phyloP scores from a whole-genome alignment of 805 yeast genomes.

The Wickerhamomyces rabaulensis region DNA sequence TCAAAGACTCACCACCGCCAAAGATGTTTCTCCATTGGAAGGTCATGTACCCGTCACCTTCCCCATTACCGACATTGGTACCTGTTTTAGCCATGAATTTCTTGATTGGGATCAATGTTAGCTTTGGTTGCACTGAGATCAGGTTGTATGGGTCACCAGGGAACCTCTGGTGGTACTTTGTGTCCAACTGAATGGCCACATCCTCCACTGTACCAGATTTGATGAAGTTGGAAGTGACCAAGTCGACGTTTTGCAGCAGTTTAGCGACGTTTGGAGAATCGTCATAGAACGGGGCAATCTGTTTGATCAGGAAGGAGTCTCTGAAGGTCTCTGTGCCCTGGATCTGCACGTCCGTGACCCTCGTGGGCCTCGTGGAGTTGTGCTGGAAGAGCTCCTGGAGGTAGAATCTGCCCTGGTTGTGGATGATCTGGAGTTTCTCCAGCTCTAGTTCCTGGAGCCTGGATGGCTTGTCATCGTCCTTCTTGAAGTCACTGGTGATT shows the following conservation, averaged over 20 bases:
- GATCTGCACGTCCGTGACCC: constrained; percentile 39
- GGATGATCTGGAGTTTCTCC: constrained; percentile 23
- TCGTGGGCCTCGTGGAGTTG: constrained; percentile 36
- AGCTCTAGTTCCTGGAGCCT: constrained; percentile 21
- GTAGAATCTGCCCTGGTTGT: constrained; percentile 23
- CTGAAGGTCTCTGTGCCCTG: constrained; percentile 44
- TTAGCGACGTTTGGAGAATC: constrained; percentile 35
- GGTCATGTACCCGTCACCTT: constrained; percentile 89
- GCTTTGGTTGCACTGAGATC: constrained; percentile 23
- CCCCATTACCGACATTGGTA: constrained; percentile 93
- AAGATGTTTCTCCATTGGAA: constrained; percentile 58
- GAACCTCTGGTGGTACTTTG: constrained; percentile 2
- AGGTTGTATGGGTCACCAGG: constrained; percentile 8
- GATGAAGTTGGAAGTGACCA: constrained; percentile 36
- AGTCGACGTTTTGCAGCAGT: constrained; percentile 37
- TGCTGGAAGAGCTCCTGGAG: constrained; percentile 24
- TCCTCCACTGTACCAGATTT: constrained; percentile 40
- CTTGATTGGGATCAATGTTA: constrained; percentile 48
- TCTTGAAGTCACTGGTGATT: constrained; percentile 18
- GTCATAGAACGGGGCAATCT: constrained; percentile 40
- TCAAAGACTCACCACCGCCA: constrained; percentile 64
- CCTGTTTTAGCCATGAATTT: constrained; percentile 84
- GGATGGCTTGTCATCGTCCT: constrained; percentile 4
- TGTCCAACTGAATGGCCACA: constrained; percentile 30
- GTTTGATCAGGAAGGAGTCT: constrained; percentile 38